Evolutionary conservation across 441 rosid genomes (phyloP), one percentile per base, ranked within the genome.

Genomic region (Pelargonium myrrhifolium): DNA sequence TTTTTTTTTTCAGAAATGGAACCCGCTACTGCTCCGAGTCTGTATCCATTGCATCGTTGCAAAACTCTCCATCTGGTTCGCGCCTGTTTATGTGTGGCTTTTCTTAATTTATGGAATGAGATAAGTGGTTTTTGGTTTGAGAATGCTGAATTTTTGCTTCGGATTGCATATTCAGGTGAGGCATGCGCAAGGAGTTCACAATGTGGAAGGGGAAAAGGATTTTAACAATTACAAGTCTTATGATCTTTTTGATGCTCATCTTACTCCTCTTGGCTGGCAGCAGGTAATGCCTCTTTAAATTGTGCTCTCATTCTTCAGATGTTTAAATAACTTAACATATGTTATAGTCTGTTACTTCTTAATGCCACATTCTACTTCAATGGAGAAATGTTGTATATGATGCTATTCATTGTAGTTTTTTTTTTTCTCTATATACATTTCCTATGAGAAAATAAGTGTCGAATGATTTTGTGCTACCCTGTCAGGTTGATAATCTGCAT

Each of bases 111-210:
- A 31, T 31, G 37, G 37, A 31, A 31, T 31, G 7, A 31, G 31
- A 26, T 26, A 2, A 2, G 31, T 26, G 31, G 31, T 31, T 31
- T 31, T 31, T 22, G 12, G 4, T 15, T 3, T 58, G 62, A 12
- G 10, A 21, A 21, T 8, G 20, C 9, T 21, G 12, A 21, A 0
- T 17, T 21, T 51, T 8, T 35, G 3, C 39, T 21, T 51, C 51
- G 49, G 58, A 6, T 43, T 37, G 55, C 18, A 37, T 9, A n/a
- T 71, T 10, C 65, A 84, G 88, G 85, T 82, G 72, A 80, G 88
- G 75, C 88, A 84, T 65, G 88, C 84, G 0, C 84, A 84, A 58
- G 88, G 88, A 49, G 65, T 84, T 72, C 88, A 84, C 62, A 84
- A 84, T 66, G 88, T 84, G 1, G 86, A 76, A 72, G 88, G 86